These are phyloP conservation scores for Stentor roeselii DNA, from an alignment of 73 alveolate genomes.

Conservation along the genomic window DNA sequence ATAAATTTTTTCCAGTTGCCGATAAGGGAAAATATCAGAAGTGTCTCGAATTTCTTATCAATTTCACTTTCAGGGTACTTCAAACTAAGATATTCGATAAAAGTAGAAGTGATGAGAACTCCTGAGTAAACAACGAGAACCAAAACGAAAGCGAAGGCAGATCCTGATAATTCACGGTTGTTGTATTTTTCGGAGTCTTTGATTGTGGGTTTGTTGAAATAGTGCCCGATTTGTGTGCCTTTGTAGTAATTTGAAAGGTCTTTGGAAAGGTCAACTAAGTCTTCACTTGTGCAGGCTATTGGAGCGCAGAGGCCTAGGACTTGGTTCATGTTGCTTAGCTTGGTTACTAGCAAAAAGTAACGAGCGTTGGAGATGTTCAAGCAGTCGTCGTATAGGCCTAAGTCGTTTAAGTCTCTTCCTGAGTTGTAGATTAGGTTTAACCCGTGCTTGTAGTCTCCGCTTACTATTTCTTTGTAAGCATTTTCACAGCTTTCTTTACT, in stretches of 20 bases:
- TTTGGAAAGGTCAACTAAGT: not conserved
- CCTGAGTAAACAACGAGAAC: not conserved
- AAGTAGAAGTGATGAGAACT: not conserved
- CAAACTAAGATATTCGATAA: no score
- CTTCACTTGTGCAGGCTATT: not conserved
- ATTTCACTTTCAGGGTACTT: not conserved
- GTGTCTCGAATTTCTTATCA: not conserved
- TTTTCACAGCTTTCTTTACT: no score
- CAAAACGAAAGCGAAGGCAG: not conserved
- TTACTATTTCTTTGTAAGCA: no score
- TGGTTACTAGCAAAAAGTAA: conserved; percentile 13
- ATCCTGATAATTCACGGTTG: not conserved
- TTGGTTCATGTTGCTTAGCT: not conserved
- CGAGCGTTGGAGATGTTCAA: conserved; percentile 17
- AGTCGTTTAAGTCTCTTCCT: conserved; percentile 44
- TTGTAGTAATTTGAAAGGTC: no score
- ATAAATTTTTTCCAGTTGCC: not conserved
- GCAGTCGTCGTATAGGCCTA: conserved; percentile 40
- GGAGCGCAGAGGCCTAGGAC: conserved; percentile 10
- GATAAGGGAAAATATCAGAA: not conserved
- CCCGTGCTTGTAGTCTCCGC: not conserved
- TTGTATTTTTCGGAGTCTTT: not conserved
- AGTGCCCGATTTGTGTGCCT: not conserved
- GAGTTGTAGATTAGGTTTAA: conserved; percentile 16
- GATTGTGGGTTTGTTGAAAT: not conserved